phyloP scores from a whole-genome alignment of 768 basidiomycete genomes.

The Trametes villosa region DNA sequence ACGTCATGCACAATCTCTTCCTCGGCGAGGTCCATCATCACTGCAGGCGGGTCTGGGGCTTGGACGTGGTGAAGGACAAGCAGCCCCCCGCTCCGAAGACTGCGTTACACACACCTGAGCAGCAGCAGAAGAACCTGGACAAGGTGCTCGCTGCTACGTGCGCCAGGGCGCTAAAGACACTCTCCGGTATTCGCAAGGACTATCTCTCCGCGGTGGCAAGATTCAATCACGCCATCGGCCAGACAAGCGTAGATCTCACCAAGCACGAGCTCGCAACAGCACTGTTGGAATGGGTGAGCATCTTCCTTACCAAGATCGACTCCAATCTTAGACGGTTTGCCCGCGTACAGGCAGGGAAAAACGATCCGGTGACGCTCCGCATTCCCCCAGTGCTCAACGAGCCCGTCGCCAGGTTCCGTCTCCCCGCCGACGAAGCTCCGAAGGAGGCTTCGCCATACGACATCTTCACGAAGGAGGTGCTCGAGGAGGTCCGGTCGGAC shows the following conservation, averaged over 20 bases:
- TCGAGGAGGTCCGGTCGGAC: neutral
- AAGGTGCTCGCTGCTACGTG: neutral
- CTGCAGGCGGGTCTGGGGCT: conserved; percentile 30
- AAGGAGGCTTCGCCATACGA: too few species aligned
- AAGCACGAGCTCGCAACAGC: neutral
- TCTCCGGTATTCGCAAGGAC: neutral
- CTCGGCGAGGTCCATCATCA: conserved; percentile 41
- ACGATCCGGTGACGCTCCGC: neutral
- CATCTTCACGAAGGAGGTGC: neutral
- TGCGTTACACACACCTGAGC: neutral
- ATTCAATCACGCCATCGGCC: neutral
- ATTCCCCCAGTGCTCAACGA: neutral
- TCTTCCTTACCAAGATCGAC: neutral
- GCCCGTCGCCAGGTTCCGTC: neutral
- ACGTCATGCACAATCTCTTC: conserved; percentile 48
- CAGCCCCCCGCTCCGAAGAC: too few species aligned
- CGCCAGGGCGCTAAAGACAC: neutral
- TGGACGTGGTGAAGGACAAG: neutral
- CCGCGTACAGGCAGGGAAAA: neutral
- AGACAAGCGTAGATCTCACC: neutral
- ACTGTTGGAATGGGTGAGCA: neutral
- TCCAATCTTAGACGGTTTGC: neutral
- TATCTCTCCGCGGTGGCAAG: neutral
- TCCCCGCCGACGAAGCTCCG: neutral
- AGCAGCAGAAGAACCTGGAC: neutral